Evolutionary conservation across 495 filamentous ascomycete species (phyloP).

Genomic region (Penicillium soppii): DNA sequence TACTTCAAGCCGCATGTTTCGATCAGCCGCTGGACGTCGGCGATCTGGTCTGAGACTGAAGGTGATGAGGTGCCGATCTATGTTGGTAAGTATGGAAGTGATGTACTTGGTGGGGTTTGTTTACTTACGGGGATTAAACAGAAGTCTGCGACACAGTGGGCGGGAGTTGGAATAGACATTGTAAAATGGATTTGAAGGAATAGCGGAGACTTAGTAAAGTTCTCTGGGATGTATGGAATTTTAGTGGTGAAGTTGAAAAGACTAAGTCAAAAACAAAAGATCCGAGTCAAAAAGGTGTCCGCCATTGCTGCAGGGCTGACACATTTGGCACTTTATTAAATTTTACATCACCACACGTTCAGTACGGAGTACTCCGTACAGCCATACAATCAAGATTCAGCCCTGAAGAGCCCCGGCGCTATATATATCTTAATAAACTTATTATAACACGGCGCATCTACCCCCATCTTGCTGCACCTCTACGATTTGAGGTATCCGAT

Average conservation of each 20-base stretch:
- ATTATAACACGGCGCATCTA: no score
- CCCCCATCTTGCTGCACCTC: not conserved
- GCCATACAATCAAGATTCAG: no score
- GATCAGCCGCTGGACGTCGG: slow-evolving; percentile 85
- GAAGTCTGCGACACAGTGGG: slow-evolving; percentile 73
- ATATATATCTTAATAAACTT: slow-evolving; percentile 4
- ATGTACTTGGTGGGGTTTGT: not conserved
- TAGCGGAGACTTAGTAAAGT: no score
- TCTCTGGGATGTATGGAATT: no score
- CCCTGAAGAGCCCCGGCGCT: not conserved
- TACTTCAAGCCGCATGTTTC: slow-evolving; percentile 74
- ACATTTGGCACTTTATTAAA: not conserved
- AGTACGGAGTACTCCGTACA: not conserved
- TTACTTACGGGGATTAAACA: slow-evolving; percentile 71
- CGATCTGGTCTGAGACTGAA: slow-evolving; percentile 84
- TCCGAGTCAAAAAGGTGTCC: not conserved
- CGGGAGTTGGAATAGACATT: slow-evolving; percentile 58
- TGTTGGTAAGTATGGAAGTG: slow-evolving; percentile 38
- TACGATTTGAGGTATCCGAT: not conserved
- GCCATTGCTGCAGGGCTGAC: not conserved
- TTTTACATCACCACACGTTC: no score
- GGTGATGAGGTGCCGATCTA: slow-evolving; percentile 78
- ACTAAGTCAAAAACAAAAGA: not conserved
- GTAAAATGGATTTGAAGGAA: slow-evolving; percentile 8
- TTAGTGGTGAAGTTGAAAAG: not conserved